Conservation (phyloP, 768 basidiomycete genomes). For the Neoboletus magnificus region DNA sequence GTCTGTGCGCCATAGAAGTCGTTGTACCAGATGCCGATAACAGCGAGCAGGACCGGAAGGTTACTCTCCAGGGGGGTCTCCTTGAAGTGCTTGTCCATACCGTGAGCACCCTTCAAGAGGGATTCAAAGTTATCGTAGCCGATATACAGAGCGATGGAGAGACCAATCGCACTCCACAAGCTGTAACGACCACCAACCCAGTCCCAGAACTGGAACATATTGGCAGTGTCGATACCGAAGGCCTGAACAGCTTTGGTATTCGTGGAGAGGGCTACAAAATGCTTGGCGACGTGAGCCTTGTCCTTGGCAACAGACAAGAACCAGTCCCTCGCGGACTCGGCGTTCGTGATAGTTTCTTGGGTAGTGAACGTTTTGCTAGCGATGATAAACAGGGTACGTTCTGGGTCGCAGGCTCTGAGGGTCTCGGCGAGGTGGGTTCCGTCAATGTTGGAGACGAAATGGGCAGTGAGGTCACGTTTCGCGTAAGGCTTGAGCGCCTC, state of each 20-base stretch:
- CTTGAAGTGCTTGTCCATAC: constrained; percentile 97
- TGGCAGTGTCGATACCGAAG: constrained; percentile 86
- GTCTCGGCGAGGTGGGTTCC: constrained; percentile 96
- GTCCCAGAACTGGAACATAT: constrained; percentile 99
- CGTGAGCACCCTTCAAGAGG: constrained; percentile 88
- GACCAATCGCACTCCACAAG: constrained; percentile 96
- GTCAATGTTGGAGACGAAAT: constrained; percentile 98
- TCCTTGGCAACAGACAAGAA: constrained; percentile 84
- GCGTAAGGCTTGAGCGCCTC: constrained; percentile 94
- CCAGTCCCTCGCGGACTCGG: constrained; percentile 90
- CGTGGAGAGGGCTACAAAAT: constrained; percentile 97
- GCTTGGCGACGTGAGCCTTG: constrained; percentile 92
- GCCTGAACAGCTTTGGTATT: constrained; percentile 91
- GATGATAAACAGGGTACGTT: constrained; percentile 95
- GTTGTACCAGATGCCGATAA: constrained; percentile 97
- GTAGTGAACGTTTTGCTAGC: constrained; percentile 99
- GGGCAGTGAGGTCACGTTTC: constrained; percentile 79
- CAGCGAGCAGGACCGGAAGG: constrained; percentile 86
- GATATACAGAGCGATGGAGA: constrained; percentile 89
- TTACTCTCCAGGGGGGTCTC: constrained; percentile 85
- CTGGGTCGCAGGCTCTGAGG: constrained; percentile 74
- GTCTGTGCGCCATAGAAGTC: constrained; percentile 98
- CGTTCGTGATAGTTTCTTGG: constrained; percentile 99
- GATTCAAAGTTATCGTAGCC: constrained; percentile 93
- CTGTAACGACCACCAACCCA: constrained; percentile 99